Conservation (phyloP, 306 rosid species). For the Datisca glomerata region DNA sequence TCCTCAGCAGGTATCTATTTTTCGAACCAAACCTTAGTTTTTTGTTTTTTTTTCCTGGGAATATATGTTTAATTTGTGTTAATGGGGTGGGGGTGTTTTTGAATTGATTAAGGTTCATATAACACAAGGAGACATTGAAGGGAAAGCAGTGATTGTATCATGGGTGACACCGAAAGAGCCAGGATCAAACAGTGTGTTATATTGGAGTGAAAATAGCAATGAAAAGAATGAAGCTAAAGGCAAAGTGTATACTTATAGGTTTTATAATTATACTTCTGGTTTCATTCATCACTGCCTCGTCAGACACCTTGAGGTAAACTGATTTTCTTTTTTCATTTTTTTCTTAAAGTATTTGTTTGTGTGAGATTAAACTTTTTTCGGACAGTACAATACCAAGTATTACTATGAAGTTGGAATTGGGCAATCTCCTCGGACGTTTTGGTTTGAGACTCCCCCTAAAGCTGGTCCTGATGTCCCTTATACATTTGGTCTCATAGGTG, state of each 20-base stretch:
- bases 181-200: conserved; percentile 44
- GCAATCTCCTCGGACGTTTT: conserved; percentile 46
- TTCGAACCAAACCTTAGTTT: no score
- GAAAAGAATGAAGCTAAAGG: conserved; percentile 28
- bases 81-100: conserved; percentile 1
- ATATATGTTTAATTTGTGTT: not conserved
- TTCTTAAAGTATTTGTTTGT: not conserved
- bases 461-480: conserved; percentile 87
- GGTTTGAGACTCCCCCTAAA: conserved; percentile 77
- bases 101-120: conserved; percentile 50
- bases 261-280: conserved; percentile 58
- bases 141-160: conserved; percentile 57
- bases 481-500: conserved; percentile 88
- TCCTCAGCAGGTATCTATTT: conserved; percentile 49
- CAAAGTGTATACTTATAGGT: conserved; percentile 27
- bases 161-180: conserved; percentile 58
- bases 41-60: not conserved
- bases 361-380: conserved; percentile 1
- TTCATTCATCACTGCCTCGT: conserved; percentile 56
- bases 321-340: not conserved
- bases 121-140: conserved; percentile 72
- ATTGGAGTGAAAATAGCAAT: conserved; percentile 30
- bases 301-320: conserved; percentile 23
- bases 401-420: conserved; percentile 63
- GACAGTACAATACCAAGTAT: conserved; percentile 62